phyloP scores from a whole-genome alignment of 495 filamentous ascomycete species.

The Daldinia decipiens region DNA sequence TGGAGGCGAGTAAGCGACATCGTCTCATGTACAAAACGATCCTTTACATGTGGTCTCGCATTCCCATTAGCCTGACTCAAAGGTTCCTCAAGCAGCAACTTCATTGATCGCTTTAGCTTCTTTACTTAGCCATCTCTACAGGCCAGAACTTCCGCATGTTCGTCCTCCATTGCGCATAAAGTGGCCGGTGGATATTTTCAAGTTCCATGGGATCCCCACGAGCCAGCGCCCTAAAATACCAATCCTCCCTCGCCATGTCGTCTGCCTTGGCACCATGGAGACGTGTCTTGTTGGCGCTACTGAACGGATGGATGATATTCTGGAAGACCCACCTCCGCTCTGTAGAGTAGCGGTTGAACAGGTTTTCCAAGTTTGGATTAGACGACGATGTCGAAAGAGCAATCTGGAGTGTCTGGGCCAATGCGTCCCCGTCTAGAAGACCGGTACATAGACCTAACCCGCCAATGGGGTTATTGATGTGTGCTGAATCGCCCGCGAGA shows the following conservation, averaged over 20 bases:
- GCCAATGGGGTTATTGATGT: constrained; percentile 26
- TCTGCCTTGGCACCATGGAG: constrained; percentile 21
- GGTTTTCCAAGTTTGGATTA: neutral
- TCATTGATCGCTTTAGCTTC: neutral
- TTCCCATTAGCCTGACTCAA: neutral
- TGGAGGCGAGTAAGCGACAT: neutral
- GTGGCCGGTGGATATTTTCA: constrained; percentile 11
- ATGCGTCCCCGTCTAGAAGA: constrained; percentile 21
- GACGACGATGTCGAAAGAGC: constrained; percentile 7
- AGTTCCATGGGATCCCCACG: constrained; percentile 20
- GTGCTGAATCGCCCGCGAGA: constrained; percentile 23
- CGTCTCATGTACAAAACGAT: neutral
- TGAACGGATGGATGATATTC: constrained; percentile 26
- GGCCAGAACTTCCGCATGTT: constrained; percentile 13
- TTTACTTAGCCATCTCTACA: constrained; percentile 2
- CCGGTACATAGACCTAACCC: constrained; percentile 22
- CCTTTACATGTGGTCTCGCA: neutral
- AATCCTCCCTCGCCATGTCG: constrained; percentile 23
- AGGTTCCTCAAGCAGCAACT: neutral
- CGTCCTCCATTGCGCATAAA: constrained; percentile 19
- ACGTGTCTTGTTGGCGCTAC: constrained; percentile 24
- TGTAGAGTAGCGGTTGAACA: constrained; percentile 20
- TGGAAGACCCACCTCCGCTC: constrained; percentile 24
- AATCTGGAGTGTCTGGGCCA: constrained; percentile 16
- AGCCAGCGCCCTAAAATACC: constrained; percentile 21